phyloP scores from a whole-genome alignment of 1,284 basidiomycete species.

The Sanghuangporus baumii region DNA sequence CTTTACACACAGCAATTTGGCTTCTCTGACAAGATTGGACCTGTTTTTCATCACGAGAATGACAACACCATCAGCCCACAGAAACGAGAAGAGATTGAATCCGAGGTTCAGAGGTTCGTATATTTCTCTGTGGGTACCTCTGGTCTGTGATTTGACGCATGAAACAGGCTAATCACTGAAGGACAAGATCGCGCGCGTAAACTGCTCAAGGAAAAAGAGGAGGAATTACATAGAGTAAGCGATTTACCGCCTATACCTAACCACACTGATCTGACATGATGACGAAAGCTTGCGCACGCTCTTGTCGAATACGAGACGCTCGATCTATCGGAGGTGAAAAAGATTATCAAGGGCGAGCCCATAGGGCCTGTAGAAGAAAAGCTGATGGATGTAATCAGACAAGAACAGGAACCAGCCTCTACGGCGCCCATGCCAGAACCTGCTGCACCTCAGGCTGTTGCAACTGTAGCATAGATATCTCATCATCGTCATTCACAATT shows the following conservation, averaged over 20 bases:
- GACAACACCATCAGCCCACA: conserved; percentile 64
- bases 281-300: conserved; percentile 71
- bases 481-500: not conserved
- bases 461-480: conserved; percentile 16
- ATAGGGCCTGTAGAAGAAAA: conserved; percentile 65
- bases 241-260: not conserved
- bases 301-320: conserved; percentile 94
- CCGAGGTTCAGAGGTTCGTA: conserved; percentile 73
- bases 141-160: not conserved
- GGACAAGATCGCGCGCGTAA: conserved; percentile 66
- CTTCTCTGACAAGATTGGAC: conserved; percentile 80
- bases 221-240: conserved; percentile 77
- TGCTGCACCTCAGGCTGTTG: not conserved
- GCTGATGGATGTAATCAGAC: conserved; percentile 39
- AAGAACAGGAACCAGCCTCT: not conserved
- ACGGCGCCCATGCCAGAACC: not conserved
- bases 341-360: conserved; percentile 77
- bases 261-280: conserved; percentile 11
- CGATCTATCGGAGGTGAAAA: conserved; percentile 76
- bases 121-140: not conserved
- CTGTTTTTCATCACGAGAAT: conserved; percentile 73
- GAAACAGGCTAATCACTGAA: conserved; percentile 64
- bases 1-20: conserved; percentile 35
- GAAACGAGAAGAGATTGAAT: conserved; percentile 79
- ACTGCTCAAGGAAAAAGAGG: conserved; percentile 66